Evolutionary conservation across 2,329 filamentous ascomycete genomes (phyloP).

Genomic region (Alternaria sp.): DNA sequence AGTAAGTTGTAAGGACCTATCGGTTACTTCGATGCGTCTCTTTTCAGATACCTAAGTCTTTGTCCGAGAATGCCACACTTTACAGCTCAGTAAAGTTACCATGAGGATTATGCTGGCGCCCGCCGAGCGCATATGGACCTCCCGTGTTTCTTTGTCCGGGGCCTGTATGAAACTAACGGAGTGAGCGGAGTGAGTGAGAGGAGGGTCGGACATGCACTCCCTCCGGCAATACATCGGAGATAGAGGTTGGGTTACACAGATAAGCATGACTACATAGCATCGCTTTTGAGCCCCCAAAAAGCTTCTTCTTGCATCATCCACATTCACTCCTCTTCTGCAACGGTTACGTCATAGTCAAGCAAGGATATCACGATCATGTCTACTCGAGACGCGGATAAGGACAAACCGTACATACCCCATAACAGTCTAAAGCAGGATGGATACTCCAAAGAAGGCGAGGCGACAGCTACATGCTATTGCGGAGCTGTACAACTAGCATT

Average conservation of each 20-base stretch:
- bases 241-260: neutral
- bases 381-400: neutral
- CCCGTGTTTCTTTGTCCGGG: neutral
- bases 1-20: conserved; percentile 38
- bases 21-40: neutral
- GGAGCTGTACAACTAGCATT: conserved; percentile 38
- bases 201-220: neutral
- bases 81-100: neutral
- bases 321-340: neutral
- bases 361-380: neutral
- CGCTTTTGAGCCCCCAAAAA: neutral
- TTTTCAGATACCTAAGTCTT: neutral
- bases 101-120: neutral
- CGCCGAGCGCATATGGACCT: neutral
- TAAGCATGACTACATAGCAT: neutral
- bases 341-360: neutral
- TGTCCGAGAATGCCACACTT: neutral
- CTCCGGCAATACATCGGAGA: neutral
- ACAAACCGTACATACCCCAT: neutral
- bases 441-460: conserved; percentile 22
- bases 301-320: neutral
- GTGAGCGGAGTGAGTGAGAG: neutral
- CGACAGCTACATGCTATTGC: conserved; percentile 43
- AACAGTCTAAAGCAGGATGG: neutral
- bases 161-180: neutral